Base-by-base conservation (phyloP, 805 yeast genomes). In the Hanseniaspora pseudoguilliermondii region DNA sequence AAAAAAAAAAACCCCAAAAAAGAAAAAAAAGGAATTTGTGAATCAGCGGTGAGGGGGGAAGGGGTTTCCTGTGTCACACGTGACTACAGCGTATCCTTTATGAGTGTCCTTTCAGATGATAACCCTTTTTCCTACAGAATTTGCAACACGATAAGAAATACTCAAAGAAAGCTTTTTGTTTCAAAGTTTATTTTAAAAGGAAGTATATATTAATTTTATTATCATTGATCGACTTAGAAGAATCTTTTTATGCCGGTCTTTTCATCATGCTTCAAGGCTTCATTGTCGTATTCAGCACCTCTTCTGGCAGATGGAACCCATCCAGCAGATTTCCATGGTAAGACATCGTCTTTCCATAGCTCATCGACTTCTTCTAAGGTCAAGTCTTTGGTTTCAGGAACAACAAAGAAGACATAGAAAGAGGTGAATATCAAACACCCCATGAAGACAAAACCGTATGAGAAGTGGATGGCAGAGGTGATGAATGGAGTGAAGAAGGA, bases 321-420 rank as follows among this genome's bases (percentile, higher is more conserved):
- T 56, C 60, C 61, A 23, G 71, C 58, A 23, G 83, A 80, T 53
- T 66, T 61, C 75, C 76, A 73, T 42, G 77, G 71, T 54, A 63
- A 60, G 54, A 67, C 67, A 55, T 68, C 69, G 42, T 69, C 65
- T 36, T 74, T 63, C 62, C 71, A 75, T 72, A 81, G 70, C 64
- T 77, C 82, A 67, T 85, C 89, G 60, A 85, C 86, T 69, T 85
- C 86, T 71, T 86, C 93, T 66, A 86, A 77, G 41, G 85, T 75
- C 63, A 85, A 76, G 56, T 93, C 93, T 72, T 80, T 80, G 57
- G 95, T 86, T 69, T 84, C 89, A 62, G 79, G 79, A 60, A 86
- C 80, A 62, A 74, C 76, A 74, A 85, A 79, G 75, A 75, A 79
- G 52, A 84, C 84, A 66, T 82, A 86, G 66, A 82, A 72, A 65